Evolutionary conservation across 495 filamentous ascomycete genomes (phyloP).

Genomic region (Margaritispora aquatica): DNA sequence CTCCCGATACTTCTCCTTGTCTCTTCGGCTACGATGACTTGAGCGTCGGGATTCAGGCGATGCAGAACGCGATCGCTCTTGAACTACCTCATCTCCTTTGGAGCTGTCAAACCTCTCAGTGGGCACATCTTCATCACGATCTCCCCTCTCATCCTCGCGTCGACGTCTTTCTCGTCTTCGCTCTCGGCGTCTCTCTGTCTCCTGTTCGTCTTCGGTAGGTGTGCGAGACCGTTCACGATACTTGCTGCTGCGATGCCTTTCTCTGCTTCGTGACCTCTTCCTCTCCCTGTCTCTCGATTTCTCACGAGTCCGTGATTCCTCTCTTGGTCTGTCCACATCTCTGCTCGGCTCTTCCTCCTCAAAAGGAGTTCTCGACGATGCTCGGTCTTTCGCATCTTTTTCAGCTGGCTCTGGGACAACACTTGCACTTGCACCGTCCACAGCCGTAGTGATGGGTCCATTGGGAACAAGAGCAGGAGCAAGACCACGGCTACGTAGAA

Average conservation of each 20-base stretch:
- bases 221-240: conserved; percentile 55
- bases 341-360: conserved; percentile 19
- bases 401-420: conserved; percentile 15
- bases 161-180: conserved; percentile 30
- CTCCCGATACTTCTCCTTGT: conserved; percentile 36
- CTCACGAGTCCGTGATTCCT: conserved; percentile 28
- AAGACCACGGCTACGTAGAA: conserved; percentile 38
- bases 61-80: conserved; percentile 19
- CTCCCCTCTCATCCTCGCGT: conserved; percentile 17
- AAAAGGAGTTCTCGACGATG: too few species aligned
- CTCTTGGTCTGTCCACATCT: conserved; percentile 27
- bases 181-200: conserved; percentile 43
- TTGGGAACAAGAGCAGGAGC: conserved; percentile 4
- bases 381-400: conserved; percentile 11
- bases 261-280: conserved; percentile 35
- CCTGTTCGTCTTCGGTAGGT: conserved; percentile 38
- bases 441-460: conserved; percentile 8
- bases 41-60: conserved; percentile 20
- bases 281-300: conserved; percentile 31
- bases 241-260: conserved; percentile 40
- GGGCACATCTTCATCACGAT: conserved; percentile 7
- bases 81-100: conserved; percentile 7
- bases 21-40: conserved; percentile 29
- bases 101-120: conserved; percentile 9
- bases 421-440: conserved; percentile 15